These are phyloP conservation scores for Sclerotinia trifoliorum DNA, from an alignment of 2,329 filamentous ascomycete genomes.

Conservation along the genomic window DNA sequence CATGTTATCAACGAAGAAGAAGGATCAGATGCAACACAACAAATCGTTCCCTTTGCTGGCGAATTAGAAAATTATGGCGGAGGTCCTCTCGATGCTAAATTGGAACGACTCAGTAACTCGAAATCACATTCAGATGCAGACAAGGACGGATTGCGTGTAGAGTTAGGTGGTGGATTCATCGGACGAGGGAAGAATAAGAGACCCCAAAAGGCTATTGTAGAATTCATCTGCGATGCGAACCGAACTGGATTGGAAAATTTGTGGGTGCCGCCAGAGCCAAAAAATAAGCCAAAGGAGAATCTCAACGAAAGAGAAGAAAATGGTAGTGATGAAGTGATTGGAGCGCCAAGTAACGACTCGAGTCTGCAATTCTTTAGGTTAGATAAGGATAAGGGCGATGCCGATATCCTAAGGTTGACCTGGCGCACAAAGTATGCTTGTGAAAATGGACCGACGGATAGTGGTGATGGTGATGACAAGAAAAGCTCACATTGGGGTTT, in stretches of 20 bases:
- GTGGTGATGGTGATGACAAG: slow-evolving; percentile 43
- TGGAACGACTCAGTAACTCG: slow-evolving; percentile 63
- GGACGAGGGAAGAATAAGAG: slow-evolving; percentile 52
- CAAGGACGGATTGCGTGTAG: slow-evolving; percentile 70
- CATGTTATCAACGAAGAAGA: slow-evolving; percentile 52
- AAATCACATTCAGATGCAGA: slow-evolving; percentile 62
- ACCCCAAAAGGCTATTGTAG: slow-evolving; percentile 74
- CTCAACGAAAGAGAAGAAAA: slow-evolving; percentile 39
- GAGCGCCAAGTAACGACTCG: slow-evolving; percentile 45
- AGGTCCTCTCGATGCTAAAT: slow-evolving; percentile 60
- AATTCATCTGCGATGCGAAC: slow-evolving; percentile 77
- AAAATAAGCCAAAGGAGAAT: slow-evolving; percentile 36
- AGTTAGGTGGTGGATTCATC: slow-evolving; percentile 59
- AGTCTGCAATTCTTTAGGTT: slow-evolving; percentile 79
- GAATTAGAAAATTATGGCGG: slow-evolving; percentile 61
- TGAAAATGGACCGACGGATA: slow-evolving; percentile 54
- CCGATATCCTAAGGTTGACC: slow-evolving; percentile 68
- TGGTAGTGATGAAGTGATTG: slow-evolving; percentile 39
- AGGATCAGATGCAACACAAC: slow-evolving; percentile 49
- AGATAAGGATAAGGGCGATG: slow-evolving; percentile 55
- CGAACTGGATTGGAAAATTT: slow-evolving; percentile 73
- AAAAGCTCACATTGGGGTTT: slow-evolving; percentile 76
- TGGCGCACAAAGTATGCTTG: slow-evolving; percentile 92
- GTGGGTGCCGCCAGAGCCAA: slow-evolving; percentile 52
- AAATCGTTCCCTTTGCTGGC: slow-evolving; percentile 73